Percentiles rank a stretch among this genome's conserved stretches.
phyloP scores from a whole-genome alignment of 108 stramenopile genomes.

The Skeletonema potamos region DNA sequence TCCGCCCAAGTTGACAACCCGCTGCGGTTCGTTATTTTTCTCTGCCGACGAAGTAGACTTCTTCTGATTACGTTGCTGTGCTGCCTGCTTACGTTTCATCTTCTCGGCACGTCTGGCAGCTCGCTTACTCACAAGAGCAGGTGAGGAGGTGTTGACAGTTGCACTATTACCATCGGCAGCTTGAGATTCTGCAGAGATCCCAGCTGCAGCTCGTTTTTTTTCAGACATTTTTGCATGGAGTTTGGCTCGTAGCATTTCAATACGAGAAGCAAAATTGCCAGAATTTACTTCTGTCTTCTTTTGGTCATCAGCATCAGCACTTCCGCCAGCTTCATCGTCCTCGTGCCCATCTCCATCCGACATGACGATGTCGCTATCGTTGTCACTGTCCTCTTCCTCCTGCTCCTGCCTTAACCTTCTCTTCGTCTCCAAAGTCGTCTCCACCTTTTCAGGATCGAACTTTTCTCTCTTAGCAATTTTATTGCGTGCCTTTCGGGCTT shows the following conservation, averaged over 20 bases:
- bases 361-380: slow-evolving; percentile 17
- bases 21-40: slow-evolving; percentile 22
- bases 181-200: not conserved
- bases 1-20: slow-evolving; percentile 38
- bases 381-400: slow-evolving; percentile 25
- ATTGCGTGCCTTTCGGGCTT: slow-evolving; percentile 58
- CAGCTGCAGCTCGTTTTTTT: slow-evolving; percentile 52
- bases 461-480: slow-evolving; percentile 78
- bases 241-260: slow-evolving; percentile 79
- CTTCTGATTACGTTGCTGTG: slow-evolving; percentile 53
- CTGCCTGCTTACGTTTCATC: slow-evolving; percentile 70
- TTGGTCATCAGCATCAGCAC: not conserved
- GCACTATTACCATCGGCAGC: slow-evolving; percentile 3
- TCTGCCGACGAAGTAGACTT: slow-evolving; percentile 26
- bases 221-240: slow-evolving; percentile 80
- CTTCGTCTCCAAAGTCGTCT: slow-evolving; percentile 74
- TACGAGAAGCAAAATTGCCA: slow-evolving; percentile 59
- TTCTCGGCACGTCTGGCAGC: slow-evolving; percentile 86
- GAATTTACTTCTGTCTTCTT: slow-evolving; percentile 12
- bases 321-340: slow-evolving; percentile 5
- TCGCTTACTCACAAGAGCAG: slow-evolving; percentile 72
- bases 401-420: slow-evolving; percentile 51
- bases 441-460: slow-evolving; percentile 67
- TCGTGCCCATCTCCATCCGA: slow-evolving; percentile 18
- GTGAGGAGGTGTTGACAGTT: slow-evolving; percentile 34